Conservation (phyloP, 2,329 filamentous ascomycete species). For the Fusarium albidum region DNA sequence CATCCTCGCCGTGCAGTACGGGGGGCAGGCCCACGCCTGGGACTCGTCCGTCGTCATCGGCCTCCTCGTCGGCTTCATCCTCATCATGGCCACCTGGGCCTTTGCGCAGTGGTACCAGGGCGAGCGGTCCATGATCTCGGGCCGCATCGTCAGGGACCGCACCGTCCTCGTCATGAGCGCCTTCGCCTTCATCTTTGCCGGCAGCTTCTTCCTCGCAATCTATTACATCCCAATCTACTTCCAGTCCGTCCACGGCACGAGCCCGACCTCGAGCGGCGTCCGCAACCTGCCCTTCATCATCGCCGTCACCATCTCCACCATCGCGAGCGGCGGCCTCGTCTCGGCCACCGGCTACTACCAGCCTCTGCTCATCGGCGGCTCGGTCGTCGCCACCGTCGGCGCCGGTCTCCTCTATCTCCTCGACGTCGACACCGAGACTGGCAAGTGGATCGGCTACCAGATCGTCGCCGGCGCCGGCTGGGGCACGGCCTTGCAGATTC, state of each 20-base stretch:
- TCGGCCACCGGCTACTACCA: slow-evolving; percentile 52
- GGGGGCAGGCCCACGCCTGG: slow-evolving; percentile 55
- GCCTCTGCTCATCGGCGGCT: slow-evolving; percentile 55
- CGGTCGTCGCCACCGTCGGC: slow-evolving; percentile 52
- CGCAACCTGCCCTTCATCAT: slow-evolving; percentile 56
- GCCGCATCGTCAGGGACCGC: slow-evolving; percentile 49
- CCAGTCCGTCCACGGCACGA: slow-evolving; percentile 51
- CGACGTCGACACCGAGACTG: slow-evolving; percentile 47
- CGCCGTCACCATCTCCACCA: slow-evolving; percentile 52
- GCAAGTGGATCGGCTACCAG: slow-evolving; percentile 63
- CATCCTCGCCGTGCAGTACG: slow-evolving; percentile 58
- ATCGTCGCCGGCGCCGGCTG: slow-evolving; percentile 58
- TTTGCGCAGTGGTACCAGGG: slow-evolving; percentile 51
- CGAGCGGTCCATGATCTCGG: slow-evolving; percentile 55
- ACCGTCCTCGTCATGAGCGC: slow-evolving; percentile 48
- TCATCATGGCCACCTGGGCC: slow-evolving; percentile 46
- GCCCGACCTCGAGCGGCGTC: slow-evolving; percentile 51
- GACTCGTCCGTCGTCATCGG: slow-evolving; percentile 51
- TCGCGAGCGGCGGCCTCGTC: slow-evolving; percentile 50
- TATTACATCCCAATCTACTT: slow-evolving; percentile 60
- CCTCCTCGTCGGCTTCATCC: slow-evolving; percentile 50
- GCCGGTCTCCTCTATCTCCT: slow-evolving; percentile 54
- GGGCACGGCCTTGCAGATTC: slow-evolving; percentile 57
- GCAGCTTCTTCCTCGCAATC: slow-evolving; percentile 54
- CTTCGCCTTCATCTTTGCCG: slow-evolving; percentile 53